Base-by-base conservation (phyloP, 257 asterid species). In the Solanum bulbocastanum region DNA sequence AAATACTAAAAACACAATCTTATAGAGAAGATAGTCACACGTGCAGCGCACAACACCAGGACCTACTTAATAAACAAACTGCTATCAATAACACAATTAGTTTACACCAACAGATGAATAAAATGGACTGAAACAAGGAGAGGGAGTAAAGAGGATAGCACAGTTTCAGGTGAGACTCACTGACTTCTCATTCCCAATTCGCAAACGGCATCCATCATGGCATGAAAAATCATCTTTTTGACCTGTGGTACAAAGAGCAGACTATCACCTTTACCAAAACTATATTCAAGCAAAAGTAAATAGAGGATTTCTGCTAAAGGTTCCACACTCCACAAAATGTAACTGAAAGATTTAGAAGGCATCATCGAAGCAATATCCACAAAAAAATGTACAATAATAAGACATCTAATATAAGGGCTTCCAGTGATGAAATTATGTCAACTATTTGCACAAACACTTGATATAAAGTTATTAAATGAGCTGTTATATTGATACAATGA, bases 191-290 rank as follows among this genome's bases (percentile, higher is more conserved):
- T 32, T 88, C 85, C 91, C 91, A 93, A 83, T 83, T 86, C 88
- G 84, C 74, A 12, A 87, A 94, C 87, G 15, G 93, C 95, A 87
- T 85, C 32, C 18, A 16, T 23, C 66, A 92, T 84, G 33, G 98
- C 95, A 87, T 94, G 89, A 74, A 92, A 72, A 30, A 88, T 79
- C 94, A 94, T 94, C 89, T 93, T 95, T 92, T 93, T 94, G 88
- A 92, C 95, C 96, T 95, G 90, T 75, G 58, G 75, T 37, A 87
- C 18, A 39, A 39, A 12, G 20, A 22, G 82, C 82, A 74, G 32
- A 69, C 25, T 40, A 68, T 86, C 79, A 52, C 27, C 86, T 58
- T n/a, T 36, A 66, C 25, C 37, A 23, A 35, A 60, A 75, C n/a
- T 32, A 86, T 1, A 15, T 12, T 42, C 49, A 46, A 32, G 37